phyloP scores from a whole-genome alignment of 306 rosid species.

The Medicago ruthenica region DNA sequence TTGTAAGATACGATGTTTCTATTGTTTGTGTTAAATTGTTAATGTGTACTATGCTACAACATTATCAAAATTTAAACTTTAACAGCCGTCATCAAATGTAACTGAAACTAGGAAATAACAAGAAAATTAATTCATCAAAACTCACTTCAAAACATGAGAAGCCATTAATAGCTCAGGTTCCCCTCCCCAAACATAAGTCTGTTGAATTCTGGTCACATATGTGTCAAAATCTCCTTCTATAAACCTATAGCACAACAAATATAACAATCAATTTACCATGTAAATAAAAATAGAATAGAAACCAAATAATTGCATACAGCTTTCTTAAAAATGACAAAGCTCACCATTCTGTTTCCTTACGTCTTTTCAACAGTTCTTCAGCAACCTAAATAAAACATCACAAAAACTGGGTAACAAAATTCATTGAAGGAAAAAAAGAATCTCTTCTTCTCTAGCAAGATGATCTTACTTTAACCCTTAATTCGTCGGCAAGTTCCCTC shows the following conservation, averaged over 20 bases:
- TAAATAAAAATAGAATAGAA: constrained; percentile 3
- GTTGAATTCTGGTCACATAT: constrained; percentile 72
- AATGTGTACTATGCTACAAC: neutral
- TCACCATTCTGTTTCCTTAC: constrained; percentile 92
- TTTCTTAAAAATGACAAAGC: constrained; percentile 17
- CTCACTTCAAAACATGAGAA: constrained; percentile 89
- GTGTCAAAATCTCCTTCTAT: constrained; percentile 91
- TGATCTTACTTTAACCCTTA: constrained; percentile 76
- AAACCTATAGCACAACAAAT: constrained; percentile 55
- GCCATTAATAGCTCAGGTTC: constrained; percentile 97
- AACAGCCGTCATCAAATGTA: neutral
- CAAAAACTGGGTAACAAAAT: neutral
- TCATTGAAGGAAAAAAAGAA: neutral
- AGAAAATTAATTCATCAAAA: constrained; percentile 19
- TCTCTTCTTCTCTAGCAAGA: neutral
- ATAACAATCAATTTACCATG: neutral
- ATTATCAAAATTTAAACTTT: neutral
- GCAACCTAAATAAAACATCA: constrained; percentile 64
- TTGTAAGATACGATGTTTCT: neutral
- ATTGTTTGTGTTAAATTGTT: neutral
- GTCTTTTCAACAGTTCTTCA: constrained; percentile 80
- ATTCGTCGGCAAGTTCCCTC: constrained; percentile 87
- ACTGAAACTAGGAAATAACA: neutral
- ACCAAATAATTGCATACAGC: constrained; percentile 18
- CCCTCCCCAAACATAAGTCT: constrained; percentile 90